These are phyloP conservation scores for Trametes meyenii DNA, from an alignment of 768 basidiomycete species.

Conservation along the genomic window DNA sequence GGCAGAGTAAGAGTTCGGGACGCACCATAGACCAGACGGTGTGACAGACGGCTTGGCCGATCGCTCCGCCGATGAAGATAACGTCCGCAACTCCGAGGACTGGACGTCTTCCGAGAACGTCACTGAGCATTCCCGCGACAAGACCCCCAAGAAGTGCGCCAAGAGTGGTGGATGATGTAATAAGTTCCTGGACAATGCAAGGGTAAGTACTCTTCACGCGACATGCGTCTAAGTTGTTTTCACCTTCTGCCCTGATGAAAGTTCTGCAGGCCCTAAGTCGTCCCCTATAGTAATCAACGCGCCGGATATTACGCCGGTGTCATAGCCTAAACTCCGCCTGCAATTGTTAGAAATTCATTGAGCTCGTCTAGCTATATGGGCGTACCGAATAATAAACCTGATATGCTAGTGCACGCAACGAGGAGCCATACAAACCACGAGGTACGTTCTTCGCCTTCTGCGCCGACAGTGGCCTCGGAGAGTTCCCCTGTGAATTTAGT, in stretches of 20 bases:
- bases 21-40: constrained; percentile 70
- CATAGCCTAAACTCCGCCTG: constrained; percentile 55
- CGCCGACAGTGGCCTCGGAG: constrained; percentile 38
- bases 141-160: constrained; percentile 80
- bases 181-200: constrained; percentile 54
- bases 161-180: constrained; percentile 78
- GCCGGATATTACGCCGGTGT: constrained; percentile 81
- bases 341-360: background rate
- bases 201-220: too few species aligned
- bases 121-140: constrained; percentile 66
- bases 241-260: constrained; percentile 70
- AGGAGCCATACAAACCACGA: constrained; percentile 79
- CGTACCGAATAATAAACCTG: constrained; percentile 75
- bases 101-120: constrained; percentile 66
- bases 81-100: constrained; percentile 69
- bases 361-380: background rate
- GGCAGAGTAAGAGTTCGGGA: background rate
- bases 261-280: constrained; percentile 59
- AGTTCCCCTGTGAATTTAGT: constrained; percentile 36
- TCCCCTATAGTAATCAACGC: constrained; percentile 71
- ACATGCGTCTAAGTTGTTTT: background rate
- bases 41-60: constrained; percentile 72
- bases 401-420: constrained; percentile 73
- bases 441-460: constrained; percentile 66
- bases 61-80: constrained; percentile 75